phyloP scores from a whole-genome alignment of 192 early-diverging fungal species.

The Backusella tuberculispora region DNA sequence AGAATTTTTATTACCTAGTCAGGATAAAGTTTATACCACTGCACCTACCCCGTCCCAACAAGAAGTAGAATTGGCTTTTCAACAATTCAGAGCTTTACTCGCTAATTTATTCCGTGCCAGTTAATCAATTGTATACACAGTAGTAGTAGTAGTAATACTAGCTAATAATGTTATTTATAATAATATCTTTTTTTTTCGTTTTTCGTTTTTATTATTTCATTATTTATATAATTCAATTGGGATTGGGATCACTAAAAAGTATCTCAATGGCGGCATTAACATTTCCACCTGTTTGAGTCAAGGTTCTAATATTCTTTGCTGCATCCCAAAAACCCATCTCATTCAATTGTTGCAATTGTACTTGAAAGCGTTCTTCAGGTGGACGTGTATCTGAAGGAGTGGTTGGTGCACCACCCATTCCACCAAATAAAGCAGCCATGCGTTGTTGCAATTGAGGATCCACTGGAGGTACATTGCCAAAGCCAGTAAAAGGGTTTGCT shows the following conservation, averaged over 20 bases:
- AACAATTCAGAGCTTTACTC: slow-evolving; percentile 48
- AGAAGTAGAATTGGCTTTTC: slow-evolving; percentile 44
- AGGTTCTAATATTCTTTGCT: slow-evolving; percentile 87
- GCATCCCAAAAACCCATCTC: slow-evolving; percentile 98
- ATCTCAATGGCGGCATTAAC: slow-evolving; percentile 95
- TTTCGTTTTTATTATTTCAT: not conserved
- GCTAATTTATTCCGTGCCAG: slow-evolving; percentile 51
- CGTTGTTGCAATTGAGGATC: slow-evolving; percentile 47
- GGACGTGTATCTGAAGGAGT: slow-evolving; percentile 39
- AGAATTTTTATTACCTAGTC: slow-evolving; percentile 56
- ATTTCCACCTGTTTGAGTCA: slow-evolving; percentile 82
- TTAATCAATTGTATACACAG: slow-evolving; percentile 21
- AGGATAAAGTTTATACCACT: slow-evolving; percentile 22
- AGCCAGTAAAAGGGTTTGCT: slow-evolving; percentile 53
- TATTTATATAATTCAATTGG: slow-evolving; percentile 34
- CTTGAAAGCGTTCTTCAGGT: slow-evolving; percentile 70
- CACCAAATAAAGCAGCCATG: slow-evolving; percentile 33
- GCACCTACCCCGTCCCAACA: slow-evolving; percentile 17
- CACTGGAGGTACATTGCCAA: slow-evolving; percentile 35
- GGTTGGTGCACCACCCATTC: slow-evolving; percentile 35
- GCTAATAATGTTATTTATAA: not conserved
- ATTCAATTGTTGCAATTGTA: slow-evolving; percentile 82
- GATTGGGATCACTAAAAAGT: slow-evolving; percentile 57
- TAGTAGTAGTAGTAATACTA: not conserved
- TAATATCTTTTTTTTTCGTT: slow-evolving; percentile 14